phyloP scores from a whole-genome alignment of 352 stramenopile species.

The Phytophthora litchii region DNA sequence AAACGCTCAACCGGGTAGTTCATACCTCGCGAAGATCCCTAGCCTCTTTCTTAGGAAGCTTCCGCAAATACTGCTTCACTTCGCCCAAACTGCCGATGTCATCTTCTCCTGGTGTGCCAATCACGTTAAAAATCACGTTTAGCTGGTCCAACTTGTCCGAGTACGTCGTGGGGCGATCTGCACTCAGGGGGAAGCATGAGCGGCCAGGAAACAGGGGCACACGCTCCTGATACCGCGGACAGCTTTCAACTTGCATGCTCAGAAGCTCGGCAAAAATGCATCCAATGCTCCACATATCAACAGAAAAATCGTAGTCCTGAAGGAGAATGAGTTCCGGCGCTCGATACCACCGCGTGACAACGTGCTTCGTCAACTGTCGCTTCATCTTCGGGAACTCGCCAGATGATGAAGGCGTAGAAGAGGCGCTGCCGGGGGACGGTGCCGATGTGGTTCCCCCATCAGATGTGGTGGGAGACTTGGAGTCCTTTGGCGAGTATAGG shows the following conservation, averaged over 20 bases:
- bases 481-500: constrained; percentile 81
- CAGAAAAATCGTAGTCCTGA: constrained; percentile 94
- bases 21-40: constrained; percentile 73
- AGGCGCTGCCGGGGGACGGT: constrained; percentile 63
- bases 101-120: constrained; percentile 91
- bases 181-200: constrained; percentile 88
- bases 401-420: constrained; percentile 74
- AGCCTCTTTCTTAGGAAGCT: constrained; percentile 83
- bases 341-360: constrained; percentile 98
- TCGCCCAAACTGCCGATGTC: constrained; percentile 86
- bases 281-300: constrained; percentile 99
- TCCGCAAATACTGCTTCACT: constrained; percentile 88
- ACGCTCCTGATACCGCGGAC: constrained; percentile 83
- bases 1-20: background rate
- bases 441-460: constrained; percentile 64
- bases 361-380: constrained; percentile 97
- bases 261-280: constrained; percentile 93
- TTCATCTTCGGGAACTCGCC: constrained; percentile 69
- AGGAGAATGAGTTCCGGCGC: constrained; percentile 97
- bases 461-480: constrained; percentile 78
- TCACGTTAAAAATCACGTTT: constrained; percentile 96
- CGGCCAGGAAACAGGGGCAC: constrained; percentile 84
- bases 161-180: constrained; percentile 82
- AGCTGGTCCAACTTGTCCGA: constrained; percentile 92
- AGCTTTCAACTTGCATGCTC: constrained; percentile 90